Evolutionary conservation across 108 stramenopile species (phyloP).

Genomic region (Chaetoceros muelleri): DNA sequence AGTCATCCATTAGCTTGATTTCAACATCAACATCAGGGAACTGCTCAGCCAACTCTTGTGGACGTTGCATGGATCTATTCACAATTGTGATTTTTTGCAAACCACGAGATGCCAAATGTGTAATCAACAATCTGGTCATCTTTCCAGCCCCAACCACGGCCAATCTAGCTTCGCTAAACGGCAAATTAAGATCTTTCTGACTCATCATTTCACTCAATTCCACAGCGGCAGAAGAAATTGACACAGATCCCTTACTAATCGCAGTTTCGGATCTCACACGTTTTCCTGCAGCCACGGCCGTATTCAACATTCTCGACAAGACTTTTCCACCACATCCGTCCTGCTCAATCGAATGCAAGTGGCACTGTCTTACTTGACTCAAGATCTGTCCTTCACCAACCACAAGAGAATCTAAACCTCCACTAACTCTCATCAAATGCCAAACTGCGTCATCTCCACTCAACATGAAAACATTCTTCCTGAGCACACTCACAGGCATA

Average conservation of each 20-base stretch:
- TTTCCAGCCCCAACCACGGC: slow-evolving; percentile 96
- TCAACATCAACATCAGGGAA: slow-evolving; percentile 90
- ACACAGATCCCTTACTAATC: slow-evolving; percentile 90
- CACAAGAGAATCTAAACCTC: slow-evolving; percentile 95
- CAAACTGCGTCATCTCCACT: slow-evolving; percentile 92
- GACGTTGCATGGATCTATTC: slow-evolving; percentile 77
- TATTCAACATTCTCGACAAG: slow-evolving; percentile 83
- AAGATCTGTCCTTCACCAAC: slow-evolving; percentile 99
- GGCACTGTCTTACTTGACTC: slow-evolving; percentile 92
- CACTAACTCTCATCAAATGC: slow-evolving; percentile 95
- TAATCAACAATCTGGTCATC: slow-evolving; percentile 93
- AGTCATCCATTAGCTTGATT: slow-evolving; percentile 75
- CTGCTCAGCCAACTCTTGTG: slow-evolving; percentile 78
- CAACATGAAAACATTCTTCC: slow-evolving; percentile 91
- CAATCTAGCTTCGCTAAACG: slow-evolving; percentile 85
- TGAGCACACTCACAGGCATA: slow-evolving; percentile 69
- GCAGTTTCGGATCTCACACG: slow-evolving; percentile 94
- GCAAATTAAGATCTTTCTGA: slow-evolving; percentile 70
- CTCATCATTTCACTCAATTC: slow-evolving; percentile 85
- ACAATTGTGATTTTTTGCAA: slow-evolving; percentile 91
- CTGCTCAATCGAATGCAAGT: slow-evolving; percentile 91
- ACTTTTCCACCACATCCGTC: slow-evolving; percentile 96
- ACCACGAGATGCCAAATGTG: slow-evolving; percentile 91
- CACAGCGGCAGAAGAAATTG: slow-evolving; percentile 92
- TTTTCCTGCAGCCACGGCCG: slow-evolving; percentile 95